These are phyloP conservation scores for Ogataea henricii DNA, from an alignment of 805 yeast species.

Conservation along the genomic window DNA sequence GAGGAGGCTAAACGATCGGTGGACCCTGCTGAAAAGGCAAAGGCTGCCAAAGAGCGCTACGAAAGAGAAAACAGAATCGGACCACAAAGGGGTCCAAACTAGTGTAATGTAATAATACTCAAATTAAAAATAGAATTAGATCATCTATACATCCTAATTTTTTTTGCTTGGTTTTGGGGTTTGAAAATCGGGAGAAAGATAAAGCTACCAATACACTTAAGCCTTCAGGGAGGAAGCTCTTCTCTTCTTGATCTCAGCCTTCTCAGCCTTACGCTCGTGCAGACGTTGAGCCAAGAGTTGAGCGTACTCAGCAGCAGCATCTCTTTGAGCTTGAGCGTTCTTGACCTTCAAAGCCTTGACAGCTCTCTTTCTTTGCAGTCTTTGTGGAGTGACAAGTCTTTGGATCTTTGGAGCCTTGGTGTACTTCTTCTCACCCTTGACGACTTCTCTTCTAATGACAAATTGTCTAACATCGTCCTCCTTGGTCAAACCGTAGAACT, in stretches of 20 bases:
- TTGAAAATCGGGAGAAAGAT: conserved; percentile 5
- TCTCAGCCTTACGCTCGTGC: conserved; percentile 97
- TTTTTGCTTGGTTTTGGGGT: conserved; percentile 7
- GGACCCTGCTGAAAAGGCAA: conserved; percentile 28
- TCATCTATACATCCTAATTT: conserved; percentile 13
- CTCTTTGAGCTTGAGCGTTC: conserved; percentile 99
- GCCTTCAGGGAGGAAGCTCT: conserved; percentile 99
- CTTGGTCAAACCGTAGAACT: conserved; percentile 97
- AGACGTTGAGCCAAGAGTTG: conserved; percentile 97
- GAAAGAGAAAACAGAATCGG: conserved; percentile 24
- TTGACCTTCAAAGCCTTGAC: conserved; percentile 89
- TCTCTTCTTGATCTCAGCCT: conserved; percentile 98
- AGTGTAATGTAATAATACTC: conserved; percentile 5
- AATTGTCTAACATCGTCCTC: conserved; percentile 88
- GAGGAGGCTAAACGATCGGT: conserved; percentile 20
- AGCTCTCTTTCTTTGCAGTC: conserved; percentile 98
- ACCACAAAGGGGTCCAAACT: conserved; percentile 11
- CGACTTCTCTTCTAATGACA: conserved; percentile 97
- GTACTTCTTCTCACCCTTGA: conserved; percentile 97
- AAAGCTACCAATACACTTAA: conserved; percentile 40
- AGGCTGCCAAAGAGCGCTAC: conserved; percentile 22
- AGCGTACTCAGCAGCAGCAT: conserved; percentile 99
- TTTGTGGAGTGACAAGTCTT: conserved; percentile 98
- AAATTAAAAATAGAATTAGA: conserved; percentile 20
- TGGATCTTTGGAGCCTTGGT: conserved; percentile 99